Percentiles rank a stretch among this genome's conserved stretches.
Conservation (phyloP, 495 filamentous ascomycete species). For the Penicillium mononematosum region DNA sequence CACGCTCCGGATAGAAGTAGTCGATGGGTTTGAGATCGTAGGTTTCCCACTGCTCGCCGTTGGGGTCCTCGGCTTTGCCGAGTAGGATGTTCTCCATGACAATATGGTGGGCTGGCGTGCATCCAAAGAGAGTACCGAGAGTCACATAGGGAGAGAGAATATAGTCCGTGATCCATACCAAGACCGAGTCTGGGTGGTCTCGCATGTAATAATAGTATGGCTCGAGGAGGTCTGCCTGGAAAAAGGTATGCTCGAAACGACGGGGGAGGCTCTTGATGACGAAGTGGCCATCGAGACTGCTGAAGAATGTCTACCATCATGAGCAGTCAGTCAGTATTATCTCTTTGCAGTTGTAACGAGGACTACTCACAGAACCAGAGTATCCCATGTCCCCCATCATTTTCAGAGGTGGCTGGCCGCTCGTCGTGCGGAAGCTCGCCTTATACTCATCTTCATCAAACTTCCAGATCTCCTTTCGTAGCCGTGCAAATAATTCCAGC, state of each 20-base stretch:
- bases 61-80: slow-evolving; percentile 46
- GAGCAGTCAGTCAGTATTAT: not conserved
- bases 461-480: slow-evolving; percentile 46
- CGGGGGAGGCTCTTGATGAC: slow-evolving; percentile 68
- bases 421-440: slow-evolving; percentile 47
- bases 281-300: slow-evolving; percentile 57
- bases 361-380: slow-evolving; percentile 52
- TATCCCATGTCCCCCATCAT: slow-evolving; percentile 59
- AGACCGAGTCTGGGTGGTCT: slow-evolving; percentile 51
- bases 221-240: slow-evolving; percentile 58
- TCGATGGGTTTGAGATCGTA: slow-evolving; percentile 70
- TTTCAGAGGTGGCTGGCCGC: slow-evolving; percentile 34
- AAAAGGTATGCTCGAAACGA: slow-evolving; percentile 66
- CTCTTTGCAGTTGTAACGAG: not conserved
- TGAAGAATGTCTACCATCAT: slow-evolving; percentile 59
- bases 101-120: slow-evolving; percentile 63
- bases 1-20: slow-evolving; percentile 71
- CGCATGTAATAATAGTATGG: slow-evolving; percentile 62
- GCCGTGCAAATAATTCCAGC: slow-evolving; percentile 25
- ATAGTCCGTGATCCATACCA: slow-evolving; percentile 69
- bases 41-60: slow-evolving; percentile 56
- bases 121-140: slow-evolving; percentile 53
- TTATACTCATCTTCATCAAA: slow-evolving; percentile 56
- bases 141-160: slow-evolving; percentile 52
- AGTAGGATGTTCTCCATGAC: slow-evolving; percentile 72